Evolutionary conservation across 2,329 filamentous ascomycete genomes (phyloP).

Genomic region (Colletotrichum limetticola): DNA sequence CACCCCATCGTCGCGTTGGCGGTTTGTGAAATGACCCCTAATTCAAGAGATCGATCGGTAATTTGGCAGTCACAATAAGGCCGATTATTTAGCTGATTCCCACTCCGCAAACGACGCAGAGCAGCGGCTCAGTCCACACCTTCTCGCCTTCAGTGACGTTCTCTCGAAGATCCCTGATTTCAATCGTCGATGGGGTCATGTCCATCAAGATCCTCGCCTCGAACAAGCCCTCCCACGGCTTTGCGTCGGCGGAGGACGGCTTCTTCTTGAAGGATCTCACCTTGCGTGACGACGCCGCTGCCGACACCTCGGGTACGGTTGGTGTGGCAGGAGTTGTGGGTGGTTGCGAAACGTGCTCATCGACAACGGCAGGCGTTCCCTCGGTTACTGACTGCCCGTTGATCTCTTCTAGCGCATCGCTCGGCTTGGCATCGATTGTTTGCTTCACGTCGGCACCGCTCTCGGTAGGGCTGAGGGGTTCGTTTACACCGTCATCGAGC

Average conservation of each 20-base stretch:
- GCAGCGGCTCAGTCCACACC: slow-evolving; percentile 62
- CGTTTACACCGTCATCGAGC: slow-evolving; percentile 28
- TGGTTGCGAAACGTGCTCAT: slow-evolving; percentile 37
- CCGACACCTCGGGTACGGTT: slow-evolving; percentile 9
- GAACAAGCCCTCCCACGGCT: slow-evolving; percentile 64
- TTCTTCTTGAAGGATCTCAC: slow-evolving; percentile 43
- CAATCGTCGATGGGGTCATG: slow-evolving; percentile 57
- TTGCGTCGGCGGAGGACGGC: slow-evolving; percentile 49
- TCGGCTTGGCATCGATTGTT: slow-evolving; percentile 63
- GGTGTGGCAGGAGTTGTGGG: slow-evolving; percentile 35
- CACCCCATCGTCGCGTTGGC: slow-evolving; percentile 4
- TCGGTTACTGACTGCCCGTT: slow-evolving; percentile 48
- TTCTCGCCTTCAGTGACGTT: slow-evolving; percentile 60
- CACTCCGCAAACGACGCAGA: slow-evolving; percentile 62
- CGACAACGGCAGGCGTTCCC: slow-evolving; percentile 35
- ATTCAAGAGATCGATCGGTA: not conserved
- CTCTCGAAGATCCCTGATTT: slow-evolving; percentile 62
- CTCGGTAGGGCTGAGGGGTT: slow-evolving; percentile 62
- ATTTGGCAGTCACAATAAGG: not conserved
- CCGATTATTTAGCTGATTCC: slow-evolving; percentile 52
- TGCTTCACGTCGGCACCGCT: slow-evolving; percentile 61
- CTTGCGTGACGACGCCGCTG: slow-evolving; percentile 38
- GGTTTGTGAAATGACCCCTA: not conserved
- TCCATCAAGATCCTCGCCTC: slow-evolving; percentile 60
- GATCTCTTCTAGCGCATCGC: slow-evolving; percentile 52